phyloP scores from a whole-genome alignment of 2,329 filamentous ascomycete species.

The Paracoccidioides brasiliensis region DNA sequence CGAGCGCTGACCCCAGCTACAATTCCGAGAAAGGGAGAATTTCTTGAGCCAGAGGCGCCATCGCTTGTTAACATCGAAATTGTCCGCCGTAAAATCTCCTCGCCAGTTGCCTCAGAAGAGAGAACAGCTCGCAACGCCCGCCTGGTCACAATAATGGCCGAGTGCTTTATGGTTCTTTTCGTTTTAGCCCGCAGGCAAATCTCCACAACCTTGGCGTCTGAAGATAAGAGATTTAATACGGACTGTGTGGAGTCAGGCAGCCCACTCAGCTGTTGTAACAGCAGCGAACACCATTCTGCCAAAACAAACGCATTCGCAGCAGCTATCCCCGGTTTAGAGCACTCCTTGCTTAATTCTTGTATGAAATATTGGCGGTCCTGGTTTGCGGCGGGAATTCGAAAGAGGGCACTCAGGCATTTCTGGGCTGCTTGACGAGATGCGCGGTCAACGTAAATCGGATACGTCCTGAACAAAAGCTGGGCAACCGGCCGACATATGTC shows the following conservation, averaged over 20 bases:
- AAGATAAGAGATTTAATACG: slow-evolving; percentile 48
- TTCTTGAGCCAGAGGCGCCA: slow-evolving; percentile 48
- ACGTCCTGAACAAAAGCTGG: slow-evolving; percentile 69
- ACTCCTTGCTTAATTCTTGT: slow-evolving; percentile 55
- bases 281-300: slow-evolving; percentile 73
- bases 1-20: slow-evolving; percentile 77
- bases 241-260: slow-evolving; percentile 37
- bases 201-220: slow-evolving; percentile 62
- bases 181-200: slow-evolving; percentile 56
- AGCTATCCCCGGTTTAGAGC: slow-evolving; percentile 63
- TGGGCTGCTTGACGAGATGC: slow-evolving; percentile 72
- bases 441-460: slow-evolving; percentile 76
- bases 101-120: slow-evolving; percentile 42
- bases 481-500: slow-evolving; percentile 39
- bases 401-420: slow-evolving; percentile 58
- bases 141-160: slow-evolving; percentile 64
- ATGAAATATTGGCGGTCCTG: slow-evolving; percentile 45
- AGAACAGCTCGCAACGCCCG: slow-evolving; percentile 67
- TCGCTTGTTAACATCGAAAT: slow-evolving; percentile 59
- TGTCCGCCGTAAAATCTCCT: slow-evolving; percentile 49
- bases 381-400: slow-evolving; percentile 45
- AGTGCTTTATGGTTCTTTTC: slow-evolving; percentile 53
- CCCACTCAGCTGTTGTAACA: slow-evolving; percentile 58
- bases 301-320: slow-evolving; percentile 73
- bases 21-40: slow-evolving; percentile 68